A percentile compares a stretch with the other conserved stretches of the same genome.
These are phyloP conservation scores for Durotheca rogersii DNA, from an alignment of 495 filamentous ascomycete species.

Conservation along the genomic window DNA sequence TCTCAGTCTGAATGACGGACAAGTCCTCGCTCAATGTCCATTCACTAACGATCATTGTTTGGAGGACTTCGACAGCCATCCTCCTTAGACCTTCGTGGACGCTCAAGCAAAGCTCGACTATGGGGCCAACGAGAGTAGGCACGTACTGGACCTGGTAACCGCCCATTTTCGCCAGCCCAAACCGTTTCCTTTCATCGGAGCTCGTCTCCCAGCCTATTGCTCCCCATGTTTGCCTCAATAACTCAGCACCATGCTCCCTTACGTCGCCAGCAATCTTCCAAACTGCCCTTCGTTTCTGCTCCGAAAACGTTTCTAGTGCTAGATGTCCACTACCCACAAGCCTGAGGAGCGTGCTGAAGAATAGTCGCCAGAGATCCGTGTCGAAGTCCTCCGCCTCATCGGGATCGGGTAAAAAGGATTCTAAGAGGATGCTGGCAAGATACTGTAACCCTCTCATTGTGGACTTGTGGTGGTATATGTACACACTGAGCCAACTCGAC, in stretches of 20 bases:
- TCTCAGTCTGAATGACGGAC: slow-evolving; percentile 88
- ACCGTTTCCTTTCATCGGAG: slow-evolving; percentile 67
- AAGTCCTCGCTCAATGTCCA: slow-evolving; percentile 96
- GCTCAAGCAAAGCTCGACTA: slow-evolving; percentile 91
- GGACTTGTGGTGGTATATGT: slow-evolving; percentile 93
- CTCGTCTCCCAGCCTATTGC: slow-evolving; percentile 96
- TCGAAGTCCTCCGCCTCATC: slow-evolving; percentile 93
- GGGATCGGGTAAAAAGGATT: slow-evolving; percentile 76
- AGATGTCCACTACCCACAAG: slow-evolving; percentile 85
- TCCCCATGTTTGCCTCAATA: slow-evolving; percentile 85
- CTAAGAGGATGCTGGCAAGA: slow-evolving; percentile 71
- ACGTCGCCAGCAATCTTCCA: slow-evolving; percentile 99
- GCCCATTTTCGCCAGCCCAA: slow-evolving; percentile 80
- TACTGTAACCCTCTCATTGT: slow-evolving; percentile 87
- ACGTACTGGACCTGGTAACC: slow-evolving; percentile 99
- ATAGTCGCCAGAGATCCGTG: slow-evolving; percentile 89
- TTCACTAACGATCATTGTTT: slow-evolving; percentile 97
- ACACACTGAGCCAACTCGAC: slow-evolving; percentile 82
- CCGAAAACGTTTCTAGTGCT: slow-evolving; percentile 92
- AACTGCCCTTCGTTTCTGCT: slow-evolving; percentile 91
- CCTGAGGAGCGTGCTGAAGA: slow-evolving; percentile 85
- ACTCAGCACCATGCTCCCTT: slow-evolving; percentile 81
- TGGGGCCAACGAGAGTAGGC: slow-evolving; percentile 83
- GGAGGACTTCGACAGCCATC: slow-evolving; percentile 88
- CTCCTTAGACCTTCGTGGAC: slow-evolving; percentile 88